Evolutionary conservation across 371 early-diverging fungal genomes (phyloP).

Genomic region (Lichtheimia ornata): DNA sequence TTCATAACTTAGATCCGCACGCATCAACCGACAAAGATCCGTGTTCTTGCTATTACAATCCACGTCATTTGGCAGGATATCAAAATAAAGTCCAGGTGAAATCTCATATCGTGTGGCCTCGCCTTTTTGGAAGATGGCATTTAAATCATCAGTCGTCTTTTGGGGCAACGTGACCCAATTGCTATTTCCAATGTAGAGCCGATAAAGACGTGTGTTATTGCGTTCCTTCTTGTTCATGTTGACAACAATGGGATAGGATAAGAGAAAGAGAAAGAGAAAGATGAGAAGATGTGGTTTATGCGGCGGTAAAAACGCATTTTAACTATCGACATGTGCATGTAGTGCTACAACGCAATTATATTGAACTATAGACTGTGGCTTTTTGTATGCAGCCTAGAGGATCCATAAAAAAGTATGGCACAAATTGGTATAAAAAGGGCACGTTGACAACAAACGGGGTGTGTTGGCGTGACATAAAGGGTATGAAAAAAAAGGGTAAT

Average conservation of each 20-base stretch:
- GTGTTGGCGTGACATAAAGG: too few species aligned
- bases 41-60: conserved; percentile 49
- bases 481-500: too few species aligned
- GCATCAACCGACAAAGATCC: conserved; percentile 42
- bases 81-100: conserved; percentile 30
- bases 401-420: too few species aligned
- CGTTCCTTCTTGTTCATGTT: conserved; percentile 2
- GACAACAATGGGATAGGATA: neutral
- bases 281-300: neutral
- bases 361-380: too few species aligned
- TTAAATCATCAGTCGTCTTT: conserved; percentile 37
- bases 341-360: too few species aligned
- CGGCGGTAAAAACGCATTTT: too few species aligned
- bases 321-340: too few species aligned
- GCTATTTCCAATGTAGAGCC: conserved; percentile 46
- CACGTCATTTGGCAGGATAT: conserved; percentile 48
- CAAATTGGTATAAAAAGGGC: too few species aligned
- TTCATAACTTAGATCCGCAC: conserved; percentile 37
- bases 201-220: conserved; percentile 12
- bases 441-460: too few species aligned
- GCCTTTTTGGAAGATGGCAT: conserved; percentile 32
- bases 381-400: too few species aligned
- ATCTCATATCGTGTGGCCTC: conserved; percentile 37
- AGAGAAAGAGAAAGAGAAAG: neutral
- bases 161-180: conserved; percentile 42